phyloP scores from a whole-genome alignment of 257 asterid species.

The Solanum ossicruentum region DNA sequence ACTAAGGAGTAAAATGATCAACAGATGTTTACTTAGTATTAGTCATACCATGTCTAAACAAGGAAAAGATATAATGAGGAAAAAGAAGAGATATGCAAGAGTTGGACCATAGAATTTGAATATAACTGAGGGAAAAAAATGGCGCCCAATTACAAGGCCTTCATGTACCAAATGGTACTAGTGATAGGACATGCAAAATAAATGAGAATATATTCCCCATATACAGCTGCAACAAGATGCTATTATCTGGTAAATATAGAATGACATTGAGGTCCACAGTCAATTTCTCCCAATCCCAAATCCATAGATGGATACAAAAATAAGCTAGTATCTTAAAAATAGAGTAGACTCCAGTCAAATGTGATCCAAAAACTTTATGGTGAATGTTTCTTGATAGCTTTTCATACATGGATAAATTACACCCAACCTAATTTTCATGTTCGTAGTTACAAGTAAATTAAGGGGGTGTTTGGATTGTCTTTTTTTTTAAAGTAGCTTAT shows the following conservation, averaged over 20 bases:
- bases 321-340: background rate
- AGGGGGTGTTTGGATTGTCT: background rate
- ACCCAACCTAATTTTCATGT: background rate
- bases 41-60: background rate
- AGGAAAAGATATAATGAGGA: background rate
- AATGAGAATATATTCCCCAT: background rate
- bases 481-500: background rate
- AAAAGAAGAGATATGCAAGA: background rate
- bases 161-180: background rate
- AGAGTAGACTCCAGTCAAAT: background rate
- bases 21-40: background rate
- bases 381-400: background rate
- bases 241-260: background rate
- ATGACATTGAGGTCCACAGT: background rate
- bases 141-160: background rate
- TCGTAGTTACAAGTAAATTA: background rate
- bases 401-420: background rate
- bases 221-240: background rate
- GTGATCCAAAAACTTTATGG: background rate
- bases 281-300: background rate
- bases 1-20: conserved; percentile 26
- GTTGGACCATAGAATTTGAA: background rate
- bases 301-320: background rate
- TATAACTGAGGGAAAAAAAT: background rate
- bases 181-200: background rate